Evolutionary conservation across 805 yeast genomes (phyloP).

Genomic region (Monosporozyma aerobia): DNA sequence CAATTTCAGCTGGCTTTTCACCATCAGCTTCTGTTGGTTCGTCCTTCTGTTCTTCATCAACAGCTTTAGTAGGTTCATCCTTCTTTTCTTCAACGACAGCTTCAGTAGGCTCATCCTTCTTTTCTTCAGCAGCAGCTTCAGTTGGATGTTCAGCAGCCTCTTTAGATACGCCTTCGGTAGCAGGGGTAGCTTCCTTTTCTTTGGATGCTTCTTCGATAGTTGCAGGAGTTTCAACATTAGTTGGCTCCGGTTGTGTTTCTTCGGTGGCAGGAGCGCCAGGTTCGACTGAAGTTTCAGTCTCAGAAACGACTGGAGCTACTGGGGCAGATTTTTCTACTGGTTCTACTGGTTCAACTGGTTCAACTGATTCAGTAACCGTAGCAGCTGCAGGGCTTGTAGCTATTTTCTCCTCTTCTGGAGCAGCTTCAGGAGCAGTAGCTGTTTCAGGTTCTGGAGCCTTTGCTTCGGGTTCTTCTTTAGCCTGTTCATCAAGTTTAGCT

Average conservation of each 20-base stretch:
- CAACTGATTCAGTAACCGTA: too few species aligned
- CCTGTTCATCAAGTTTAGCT: neutral
- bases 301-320: neutral
- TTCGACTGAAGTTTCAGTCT: slow-evolving; percentile 6
- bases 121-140: neutral
- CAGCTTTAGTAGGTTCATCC: too few species aligned
- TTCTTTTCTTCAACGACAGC: neutral
- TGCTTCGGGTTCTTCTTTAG: neutral
- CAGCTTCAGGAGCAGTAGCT: neutral
- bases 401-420: neutral
- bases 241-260: neutral
- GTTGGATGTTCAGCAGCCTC: slow-evolving; percentile 1
- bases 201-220: neutral
- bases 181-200: neutral
- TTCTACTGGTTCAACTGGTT: neutral
- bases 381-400: too few species aligned
- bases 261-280: slow-evolving; percentile 3
- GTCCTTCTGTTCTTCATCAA: neutral
- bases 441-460: neutral
- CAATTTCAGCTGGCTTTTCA: neutral
- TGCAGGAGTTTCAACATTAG: neutral
- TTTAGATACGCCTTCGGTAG: neutral
- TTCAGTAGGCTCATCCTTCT: neutral
- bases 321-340: too few species aligned
- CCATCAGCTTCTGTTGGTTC: neutral